Base-by-base conservation (phyloP, 2,329 filamentous ascomycete genomes). In the Colletotrichum incanum region DNA sequence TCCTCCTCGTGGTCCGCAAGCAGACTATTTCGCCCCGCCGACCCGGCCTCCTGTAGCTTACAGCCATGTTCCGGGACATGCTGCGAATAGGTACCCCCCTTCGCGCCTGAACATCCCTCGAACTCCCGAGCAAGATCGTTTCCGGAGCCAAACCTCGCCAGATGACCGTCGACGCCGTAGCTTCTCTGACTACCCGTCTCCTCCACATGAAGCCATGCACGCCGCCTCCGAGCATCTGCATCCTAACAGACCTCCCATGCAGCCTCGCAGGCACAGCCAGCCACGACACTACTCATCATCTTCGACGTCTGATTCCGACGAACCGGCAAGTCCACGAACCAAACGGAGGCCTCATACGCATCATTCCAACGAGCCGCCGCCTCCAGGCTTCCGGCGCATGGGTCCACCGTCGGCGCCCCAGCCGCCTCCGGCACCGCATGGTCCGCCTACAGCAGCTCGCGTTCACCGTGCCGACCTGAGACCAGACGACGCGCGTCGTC, bases 181-280 rank as follows among this genome's bases (percentile, higher is more conserved):
- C 78, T 86, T 87, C 76, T 88, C 87, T 3, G 88, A 89, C 68
- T 84, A 85, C 63, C 84, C 84, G 2, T 81, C 80, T 2, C 81
- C 82, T 1, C 79, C 80, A 2, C 76, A 80, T 23, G 77, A 82
- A 18, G 79, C 60, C 71, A 76, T 45, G 49, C 77, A 66, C 76
- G 70, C 70, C 76, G 60, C 66, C 5, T 55, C 75, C 14, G 72
- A 77, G 26, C 78, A 86, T 65, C 75, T 84, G 18, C 82, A 83
- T 50, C 78, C 84, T 9, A 77, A 81, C 41, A 77, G 80, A 55
- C 79, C 79, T 18, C 66, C 75, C 11, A 54, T 73, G 1, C 79
- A 80, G 26, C 75, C 77, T 23, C 84, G 87, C 26, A 80, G 86
- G 39, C 86, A 88, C 75, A 88, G 86, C 74, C 87, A 89, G 65